Evolutionary conservation across 768 basidiomycete genomes (phyloP).

Genomic region (Daedaleopsis sinensis): DNA sequence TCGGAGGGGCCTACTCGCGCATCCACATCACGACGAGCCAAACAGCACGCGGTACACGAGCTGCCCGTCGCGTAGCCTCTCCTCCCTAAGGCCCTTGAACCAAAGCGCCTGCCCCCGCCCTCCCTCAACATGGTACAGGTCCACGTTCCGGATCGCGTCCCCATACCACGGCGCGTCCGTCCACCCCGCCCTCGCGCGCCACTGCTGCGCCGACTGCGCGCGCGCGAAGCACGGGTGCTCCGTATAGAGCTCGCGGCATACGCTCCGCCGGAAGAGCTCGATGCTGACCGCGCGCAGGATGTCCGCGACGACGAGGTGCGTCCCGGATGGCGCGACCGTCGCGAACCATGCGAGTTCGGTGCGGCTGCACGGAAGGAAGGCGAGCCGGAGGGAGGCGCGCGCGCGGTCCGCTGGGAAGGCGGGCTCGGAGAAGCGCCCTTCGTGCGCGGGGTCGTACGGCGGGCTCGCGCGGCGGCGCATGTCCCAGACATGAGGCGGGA

Average conservation of each 20-base stretch:
- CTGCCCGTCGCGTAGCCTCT: not conserved
- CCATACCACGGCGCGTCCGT: not conserved
- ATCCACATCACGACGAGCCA: not conserved
- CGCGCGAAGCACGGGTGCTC: not conserved
- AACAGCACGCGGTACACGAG: not conserved
- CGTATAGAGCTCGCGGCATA: not conserved
- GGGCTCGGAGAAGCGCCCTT: not conserved
- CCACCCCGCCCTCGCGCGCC: not conserved
- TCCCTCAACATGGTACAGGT: not conserved
- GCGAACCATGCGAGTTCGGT: not conserved
- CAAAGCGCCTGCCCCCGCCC: not conserved
- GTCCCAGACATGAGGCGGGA: not conserved
- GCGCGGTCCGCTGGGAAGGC: not conserved
- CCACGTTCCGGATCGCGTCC: not conserved
- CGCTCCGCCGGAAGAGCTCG: not conserved
- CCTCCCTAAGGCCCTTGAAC: not conserved
- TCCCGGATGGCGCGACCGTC: not conserved
- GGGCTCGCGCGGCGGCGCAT: constrained; percentile 1
- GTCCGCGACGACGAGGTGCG: not conserved
- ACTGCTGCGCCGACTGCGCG: not conserved
- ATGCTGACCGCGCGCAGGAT: not conserved
- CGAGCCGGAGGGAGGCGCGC: not conserved
- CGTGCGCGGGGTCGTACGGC: not conserved
- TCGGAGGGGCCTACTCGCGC: too few relatives aligned
- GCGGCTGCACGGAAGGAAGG: not conserved